Percentiles rank a stretch among this genome's conserved stretches.
These are phyloP conservation scores for Aquilaria agallochum DNA, from an alignment of 441 rosid species.

Conservation along the genomic window DNA sequence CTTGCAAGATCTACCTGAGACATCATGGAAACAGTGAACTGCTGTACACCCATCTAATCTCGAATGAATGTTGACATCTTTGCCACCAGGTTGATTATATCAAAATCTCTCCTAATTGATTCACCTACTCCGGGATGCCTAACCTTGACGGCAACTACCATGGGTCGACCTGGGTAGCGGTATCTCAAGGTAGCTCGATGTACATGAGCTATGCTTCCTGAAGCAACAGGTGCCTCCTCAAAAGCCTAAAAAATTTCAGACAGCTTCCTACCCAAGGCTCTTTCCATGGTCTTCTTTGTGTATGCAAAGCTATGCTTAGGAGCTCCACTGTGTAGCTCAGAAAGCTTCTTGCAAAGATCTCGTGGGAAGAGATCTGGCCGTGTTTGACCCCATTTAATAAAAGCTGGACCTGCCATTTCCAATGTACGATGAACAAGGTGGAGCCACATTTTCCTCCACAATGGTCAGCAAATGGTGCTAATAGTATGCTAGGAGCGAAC, in stretches of 20 bases:
- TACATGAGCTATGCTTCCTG: conserved; percentile 71
- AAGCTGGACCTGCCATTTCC: conserved; percentile 90
- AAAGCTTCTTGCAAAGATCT: conserved; percentile 78
- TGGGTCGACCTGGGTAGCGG: conserved; percentile 78
- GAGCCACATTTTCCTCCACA: conserved; percentile 81
- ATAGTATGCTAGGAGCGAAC: conserved; percentile 70
- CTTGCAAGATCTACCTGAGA: conserved; percentile 98
- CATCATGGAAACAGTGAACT: conserved; percentile 93
- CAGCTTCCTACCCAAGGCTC: conserved; percentile 82
- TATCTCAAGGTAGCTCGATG: conserved; percentile 32
- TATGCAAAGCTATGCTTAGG: conserved; percentile 86
- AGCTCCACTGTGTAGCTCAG: conserved; percentile 83
- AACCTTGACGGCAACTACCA: conserved; percentile 88
- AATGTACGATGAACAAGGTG: conserved; percentile 64
- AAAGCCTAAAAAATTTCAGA: conserved; percentile 76
- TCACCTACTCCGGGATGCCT: conserved; percentile 98
- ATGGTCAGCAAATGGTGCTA: conserved; percentile 71
- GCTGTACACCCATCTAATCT: too few relatives aligned
- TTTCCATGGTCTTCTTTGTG: conserved; percentile 78
- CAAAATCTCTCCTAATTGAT: conserved; percentile 87
- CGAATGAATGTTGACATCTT: conserved; percentile 59
- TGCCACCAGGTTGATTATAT: conserved; percentile 67
- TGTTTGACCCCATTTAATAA: conserved; percentile 97
- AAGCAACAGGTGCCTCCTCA: conserved; percentile 92
- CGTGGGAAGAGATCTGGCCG: conserved; percentile 94